Evolutionary conservation across 225 moss, liverwort and hornwort genomes (phyloP).

Genomic region (Physcomitrellopsis africana): DNA sequence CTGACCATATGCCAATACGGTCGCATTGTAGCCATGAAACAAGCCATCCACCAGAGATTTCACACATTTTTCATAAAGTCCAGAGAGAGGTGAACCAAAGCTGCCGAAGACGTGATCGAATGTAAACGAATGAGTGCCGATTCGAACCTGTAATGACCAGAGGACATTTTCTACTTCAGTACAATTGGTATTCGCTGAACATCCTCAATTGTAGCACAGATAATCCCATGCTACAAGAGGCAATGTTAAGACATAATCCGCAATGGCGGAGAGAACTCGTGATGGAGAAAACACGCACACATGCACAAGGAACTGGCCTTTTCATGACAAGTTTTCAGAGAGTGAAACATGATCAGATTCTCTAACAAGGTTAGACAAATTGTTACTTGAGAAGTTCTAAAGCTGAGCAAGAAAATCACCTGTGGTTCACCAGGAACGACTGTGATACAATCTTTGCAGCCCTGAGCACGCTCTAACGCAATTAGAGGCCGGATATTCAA

Average conservation of each 20-base stretch:
- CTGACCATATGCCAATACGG: conserved; percentile 97
- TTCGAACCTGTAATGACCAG: conserved; percentile 63
- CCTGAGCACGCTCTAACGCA: conserved; percentile 83
- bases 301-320: too few relatives aligned
- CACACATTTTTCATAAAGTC: conserved; percentile 87
- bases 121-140: conserved; percentile 91
- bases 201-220: too few relatives aligned
- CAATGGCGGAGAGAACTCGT: too few relatives aligned
- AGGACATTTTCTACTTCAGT: too few relatives aligned
- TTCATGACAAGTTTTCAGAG: too few relatives aligned
- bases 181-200: too few relatives aligned
- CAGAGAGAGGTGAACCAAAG: conserved; percentile 62
- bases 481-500: conserved; percentile 85
- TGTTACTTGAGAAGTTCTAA: neutral
- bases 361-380: too few relatives aligned
- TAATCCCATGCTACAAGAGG: too few relatives aligned
- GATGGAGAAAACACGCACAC: too few relatives aligned
- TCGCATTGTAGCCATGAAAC: conserved; percentile 95
- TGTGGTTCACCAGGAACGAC: conserved; percentile 83
- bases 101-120: conserved; percentile 92
- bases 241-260: too few relatives aligned
- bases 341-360: too few relatives aligned
- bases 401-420: conserved; percentile 35
- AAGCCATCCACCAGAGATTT: conserved; percentile 86
- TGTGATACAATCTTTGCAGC: conserved; percentile 92